These are phyloP conservation scores for Grammothele lineata DNA, from an alignment of 768 basidiomycete species.

Conservation along the genomic window DNA sequence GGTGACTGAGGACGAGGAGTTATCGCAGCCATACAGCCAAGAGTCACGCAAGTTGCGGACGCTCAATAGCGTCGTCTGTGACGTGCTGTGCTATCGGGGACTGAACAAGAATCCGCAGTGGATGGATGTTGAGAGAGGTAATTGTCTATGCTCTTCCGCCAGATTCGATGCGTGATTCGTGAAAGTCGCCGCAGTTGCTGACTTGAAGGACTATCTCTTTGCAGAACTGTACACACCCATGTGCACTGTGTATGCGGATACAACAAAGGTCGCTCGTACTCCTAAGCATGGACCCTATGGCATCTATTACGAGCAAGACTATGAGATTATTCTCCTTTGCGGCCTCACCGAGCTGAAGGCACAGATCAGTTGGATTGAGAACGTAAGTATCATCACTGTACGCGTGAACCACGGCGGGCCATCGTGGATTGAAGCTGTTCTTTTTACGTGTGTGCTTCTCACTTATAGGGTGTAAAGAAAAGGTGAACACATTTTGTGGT, in stretches of 20 bases:
- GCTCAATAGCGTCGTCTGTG: conserved; percentile 20
- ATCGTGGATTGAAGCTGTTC: too few relatives aligned
- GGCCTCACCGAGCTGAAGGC: conserved; percentile 44
- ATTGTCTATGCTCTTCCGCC: not conserved
- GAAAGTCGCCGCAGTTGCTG: too few relatives aligned
- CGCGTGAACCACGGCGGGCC: too few relatives aligned
- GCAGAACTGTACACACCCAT: conserved; percentile 31
- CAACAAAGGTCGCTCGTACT: conserved; percentile 17
- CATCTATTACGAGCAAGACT: conserved; percentile 29
- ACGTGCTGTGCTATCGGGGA: conserved; percentile 31
- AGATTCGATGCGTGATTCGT: not conserved
- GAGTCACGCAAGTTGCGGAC: not conserved
- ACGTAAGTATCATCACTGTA: conserved; percentile 16
- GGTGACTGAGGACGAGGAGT: not conserved
- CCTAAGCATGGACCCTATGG: not conserved
- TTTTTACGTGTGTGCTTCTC: too few relatives aligned
- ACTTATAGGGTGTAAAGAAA: too few relatives aligned
- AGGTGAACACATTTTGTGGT: too few relatives aligned
- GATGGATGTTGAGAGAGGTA: conserved; percentile 32
- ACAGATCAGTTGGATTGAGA: conserved; percentile 41
- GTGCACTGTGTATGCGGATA: conserved; percentile 31
- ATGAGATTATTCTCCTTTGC: conserved; percentile 38
- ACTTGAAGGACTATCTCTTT: not conserved
- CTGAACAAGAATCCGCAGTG: conserved; percentile 24
- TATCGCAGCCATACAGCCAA: not conserved